phyloP scores from a whole-genome alignment of 805 yeast species.

The Barnettozyma botsteinii region DNA sequence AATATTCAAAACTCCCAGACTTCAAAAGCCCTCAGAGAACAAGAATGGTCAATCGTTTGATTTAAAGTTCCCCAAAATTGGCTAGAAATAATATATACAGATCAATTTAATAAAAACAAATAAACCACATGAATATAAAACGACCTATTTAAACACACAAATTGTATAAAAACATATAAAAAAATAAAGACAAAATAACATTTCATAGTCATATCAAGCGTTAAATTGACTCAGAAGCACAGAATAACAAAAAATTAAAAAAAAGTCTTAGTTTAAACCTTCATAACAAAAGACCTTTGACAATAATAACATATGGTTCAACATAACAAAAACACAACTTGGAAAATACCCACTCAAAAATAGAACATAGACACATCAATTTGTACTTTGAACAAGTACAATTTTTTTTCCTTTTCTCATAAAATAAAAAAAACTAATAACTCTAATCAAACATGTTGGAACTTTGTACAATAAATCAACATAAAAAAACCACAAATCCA shows the following conservation, averaged over 20 bases:
- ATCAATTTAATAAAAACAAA: background rate
- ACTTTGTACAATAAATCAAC: background rate
- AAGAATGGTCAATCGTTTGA: constrained; percentile 7
- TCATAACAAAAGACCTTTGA: too few species aligned
- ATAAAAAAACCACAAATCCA: background rate
- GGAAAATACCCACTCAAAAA: background rate
- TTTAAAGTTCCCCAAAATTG: constrained; percentile 13
- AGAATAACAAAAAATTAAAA: background rate
- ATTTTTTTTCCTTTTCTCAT: background rate
- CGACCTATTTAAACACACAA: background rate
- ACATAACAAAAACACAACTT: background rate
- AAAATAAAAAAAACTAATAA: background rate
- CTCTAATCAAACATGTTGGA: too few species aligned
- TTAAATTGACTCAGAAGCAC: too few species aligned
- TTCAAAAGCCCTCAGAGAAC: background rate
- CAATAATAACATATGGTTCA: background rate
- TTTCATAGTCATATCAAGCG: background rate
- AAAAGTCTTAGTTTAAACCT: background rate
- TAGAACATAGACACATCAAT: background rate
- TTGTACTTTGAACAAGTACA: background rate
- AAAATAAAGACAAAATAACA: background rate
- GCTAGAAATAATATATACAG: background rate
- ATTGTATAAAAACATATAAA: background rate
- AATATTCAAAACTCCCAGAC: constrained; percentile 7
- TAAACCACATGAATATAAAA: background rate